Conservation (phyloP, 768 basidiomycete genomes). For the Galerina marginata region DNA sequence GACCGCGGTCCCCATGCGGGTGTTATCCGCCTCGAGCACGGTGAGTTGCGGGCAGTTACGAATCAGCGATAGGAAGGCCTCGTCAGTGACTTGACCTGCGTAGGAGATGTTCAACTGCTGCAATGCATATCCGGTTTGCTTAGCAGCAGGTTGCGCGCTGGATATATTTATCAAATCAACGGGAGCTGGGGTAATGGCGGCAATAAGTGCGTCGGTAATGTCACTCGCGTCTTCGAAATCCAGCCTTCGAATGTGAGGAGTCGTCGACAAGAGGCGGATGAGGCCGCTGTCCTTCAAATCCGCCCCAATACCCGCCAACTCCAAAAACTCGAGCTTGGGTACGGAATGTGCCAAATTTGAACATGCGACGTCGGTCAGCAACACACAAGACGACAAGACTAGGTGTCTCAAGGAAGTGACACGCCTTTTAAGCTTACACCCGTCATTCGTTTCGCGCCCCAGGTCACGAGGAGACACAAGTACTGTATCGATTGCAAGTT, state of each 20-base stretch:
- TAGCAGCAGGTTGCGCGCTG: not conserved
- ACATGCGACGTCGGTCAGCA: constrained; percentile 79
- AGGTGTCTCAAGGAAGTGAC: constrained; percentile 77
- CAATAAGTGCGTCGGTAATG: constrained; percentile 76
- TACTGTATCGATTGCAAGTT: constrained; percentile 46
- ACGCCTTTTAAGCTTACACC: constrained; percentile 52
- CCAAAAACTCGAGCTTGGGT: constrained; percentile 76
- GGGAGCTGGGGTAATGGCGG: constrained; percentile 58
- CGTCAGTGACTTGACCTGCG: constrained; percentile 66
- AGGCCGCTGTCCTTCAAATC: constrained; percentile 79
- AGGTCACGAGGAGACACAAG: constrained; percentile 65
- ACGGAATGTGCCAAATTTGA: constrained; percentile 72
- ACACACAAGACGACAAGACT: constrained; percentile 68
- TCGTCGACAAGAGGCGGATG: constrained; percentile 68
- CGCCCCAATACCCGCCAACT: constrained; percentile 76
- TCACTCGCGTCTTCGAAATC: constrained; percentile 87
- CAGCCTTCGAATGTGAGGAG: constrained; percentile 71
- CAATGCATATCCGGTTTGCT: constrained; percentile 66
- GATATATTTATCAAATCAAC: not conserved
- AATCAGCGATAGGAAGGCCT: constrained; percentile 68
- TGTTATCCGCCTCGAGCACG: constrained; percentile 81
- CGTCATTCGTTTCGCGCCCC: constrained; percentile 62
- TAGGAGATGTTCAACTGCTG: constrained; percentile 76
- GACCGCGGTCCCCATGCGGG: constrained; percentile 65
- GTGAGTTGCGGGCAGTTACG: constrained; percentile 63